Conservation (phyloP, 306 rosid genomes). For the Gleditsia sinensis region DNA sequence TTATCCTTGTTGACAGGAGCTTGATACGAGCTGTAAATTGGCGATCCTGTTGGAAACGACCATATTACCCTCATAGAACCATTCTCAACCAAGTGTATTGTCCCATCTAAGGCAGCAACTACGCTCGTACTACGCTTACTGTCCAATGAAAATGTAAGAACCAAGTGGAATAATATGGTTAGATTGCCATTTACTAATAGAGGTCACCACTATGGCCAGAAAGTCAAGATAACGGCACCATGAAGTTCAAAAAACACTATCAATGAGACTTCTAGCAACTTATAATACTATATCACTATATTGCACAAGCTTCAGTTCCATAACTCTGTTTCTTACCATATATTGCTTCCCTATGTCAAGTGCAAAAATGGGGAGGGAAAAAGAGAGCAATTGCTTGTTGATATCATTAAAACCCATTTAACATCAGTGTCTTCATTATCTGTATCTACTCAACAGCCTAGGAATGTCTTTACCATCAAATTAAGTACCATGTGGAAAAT, state of each 20-base stretch:
- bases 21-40: slow-evolving; percentile 61
- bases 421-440: neutral
- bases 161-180: neutral
- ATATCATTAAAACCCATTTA: neutral
- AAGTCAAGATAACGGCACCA: neutral
- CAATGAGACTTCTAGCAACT: neutral
- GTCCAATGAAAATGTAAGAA: slow-evolving; percentile 28
- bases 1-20: slow-evolving; percentile 39
- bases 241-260: slow-evolving; percentile 1
- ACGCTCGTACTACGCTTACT: slow-evolving; percentile 50
- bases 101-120: slow-evolving; percentile 64
- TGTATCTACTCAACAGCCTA: neutral
- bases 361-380: neutral
- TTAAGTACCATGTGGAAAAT: neutral
- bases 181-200: neutral
- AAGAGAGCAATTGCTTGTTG: neutral
- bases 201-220: neutral
- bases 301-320: neutral
- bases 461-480: neutral
- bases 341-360: neutral
- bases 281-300: neutral
- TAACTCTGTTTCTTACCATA: neutral
- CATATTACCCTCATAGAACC: slow-evolving; percentile 57
- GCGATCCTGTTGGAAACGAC: slow-evolving; percentile 69
- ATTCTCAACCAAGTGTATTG: slow-evolving; percentile 58